Evolutionary conservation across 805 yeast genomes (phyloP), one percentile per base, ranked within the genome.

Genomic region (Teunomyces gatunensis): DNA sequence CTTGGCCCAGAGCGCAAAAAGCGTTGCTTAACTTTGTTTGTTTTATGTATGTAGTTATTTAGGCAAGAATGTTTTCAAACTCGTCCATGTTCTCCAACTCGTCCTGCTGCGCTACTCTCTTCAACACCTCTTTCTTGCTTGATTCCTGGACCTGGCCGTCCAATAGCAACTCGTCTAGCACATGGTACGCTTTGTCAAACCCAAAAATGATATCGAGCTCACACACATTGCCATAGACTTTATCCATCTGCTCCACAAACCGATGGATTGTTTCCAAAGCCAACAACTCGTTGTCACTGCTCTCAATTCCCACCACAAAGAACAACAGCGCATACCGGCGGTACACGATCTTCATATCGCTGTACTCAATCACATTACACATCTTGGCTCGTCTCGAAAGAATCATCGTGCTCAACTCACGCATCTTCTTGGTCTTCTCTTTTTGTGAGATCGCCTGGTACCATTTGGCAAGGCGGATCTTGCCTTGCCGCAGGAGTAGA

Each of bases 181-280:
- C 85, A 67, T 89, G 87, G 65, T 94, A 94, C 0, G 98, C 97
- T 62, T 88, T 87, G 57, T 87, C 88, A 69, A 94, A 94, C 60
- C 95, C 94, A 78, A 94, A 94, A 43, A 94, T 94, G 52, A 94
- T 94, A 69, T 94, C 99, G 58, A 94, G 74, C 65, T 94, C 99
- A 68, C 97, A 90, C 13, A 94, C 99, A 60, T 89, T 92, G 10
- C 97, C 97, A 63, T 89, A 94, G 50, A 90, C 83, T 57, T 87
- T 85, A 72, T 94, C 99, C 97, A 94, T 89, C 54, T 89, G 90
- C 65, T 94, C 99, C 35, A 94, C 99, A 64, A 84, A 94, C 51
- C 97, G 76, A 64, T 94, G 99, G 44, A 94, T 84, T 13, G 87
- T 73, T 60, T 94, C 99, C 47, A 94, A 73, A 1, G 95, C 84